Base-by-base conservation (phyloP, 2,329 filamentous ascomycete species). In the Curvularia spicifera region DNA sequence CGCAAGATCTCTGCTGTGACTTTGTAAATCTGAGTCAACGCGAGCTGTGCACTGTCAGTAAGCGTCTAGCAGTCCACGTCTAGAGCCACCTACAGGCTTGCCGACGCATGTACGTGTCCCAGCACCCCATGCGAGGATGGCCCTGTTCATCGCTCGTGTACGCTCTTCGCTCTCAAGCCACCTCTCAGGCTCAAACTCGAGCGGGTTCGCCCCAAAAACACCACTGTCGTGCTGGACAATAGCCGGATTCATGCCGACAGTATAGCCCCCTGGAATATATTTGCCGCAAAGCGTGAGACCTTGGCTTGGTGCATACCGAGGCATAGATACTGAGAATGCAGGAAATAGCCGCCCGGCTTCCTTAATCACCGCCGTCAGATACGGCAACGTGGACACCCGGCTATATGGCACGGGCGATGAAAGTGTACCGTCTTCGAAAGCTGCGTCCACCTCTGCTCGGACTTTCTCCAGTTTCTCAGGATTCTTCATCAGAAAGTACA, bases 301-400 rank as follows among this genome's bases (percentile, higher is more conserved):
- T 18, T 83, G 79, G 0, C 80, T 75, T 0, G 91, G 91, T 0
- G 91, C 88, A 46, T 93, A 80, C 53, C 91, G 84, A 74, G 93
- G 90, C 43, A 93, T 79, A 0, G 87, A 86, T 8, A 92, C 79
- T 0, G 89, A 90, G 0, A 88, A 83, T 0, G 90, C 88, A 0
- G 90, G 90, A 72, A 92, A 89, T 66, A 91, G 73, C 7, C 90
- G 85, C 77, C 93, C 90, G 4, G 87, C 85, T 75, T 95, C 91
- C 71, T 93, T 90, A 67, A 94, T 84, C 53, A 87, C 87, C 2
- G 90, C 90, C 68, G 91, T 88, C 2, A 94, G 83, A 72, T 93
- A 94, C 0, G 86, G 85, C 5, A 94, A 81, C 51, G 84, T 84
- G 73, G 90, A 87, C 47, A 81, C 83, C 72, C 92, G 63, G 7